Percentiles rank a stretch among this genome's conserved stretches.
Evolutionary conservation across 352 stramenopile genomes (phyloP).

Genomic region (Phytophthora aleatoria): DNA sequence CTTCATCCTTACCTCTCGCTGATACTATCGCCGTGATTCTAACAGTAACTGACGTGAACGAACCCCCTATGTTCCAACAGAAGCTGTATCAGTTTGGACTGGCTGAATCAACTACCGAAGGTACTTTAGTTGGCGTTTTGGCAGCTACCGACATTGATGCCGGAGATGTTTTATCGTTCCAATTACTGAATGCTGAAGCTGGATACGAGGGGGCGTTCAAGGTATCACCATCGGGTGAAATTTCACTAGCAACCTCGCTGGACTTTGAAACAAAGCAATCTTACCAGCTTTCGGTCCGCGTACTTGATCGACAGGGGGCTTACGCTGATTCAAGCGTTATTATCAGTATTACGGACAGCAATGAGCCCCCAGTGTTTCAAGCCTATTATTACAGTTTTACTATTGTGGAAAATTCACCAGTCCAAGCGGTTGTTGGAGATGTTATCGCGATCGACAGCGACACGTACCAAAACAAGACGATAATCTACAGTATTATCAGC

Average conservation of each 20-base stretch:
- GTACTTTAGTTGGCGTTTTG: slow-evolving; percentile 19
- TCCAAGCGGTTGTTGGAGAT: slow-evolving; percentile 35
- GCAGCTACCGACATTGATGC: slow-evolving; percentile 18
- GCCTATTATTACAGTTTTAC: slow-evolving; percentile 34
- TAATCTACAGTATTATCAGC: slow-evolving; percentile 48
- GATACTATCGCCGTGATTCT: slow-evolving; percentile 21
- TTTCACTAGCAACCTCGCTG: slow-evolving; percentile 12
- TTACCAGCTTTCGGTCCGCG: slow-evolving; percentile 17
- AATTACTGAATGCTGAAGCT: slow-evolving; percentile 7
- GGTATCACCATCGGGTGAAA: slow-evolving; percentile 16
- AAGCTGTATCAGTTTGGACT: slow-evolving; percentile 22
- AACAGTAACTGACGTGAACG: slow-evolving; percentile 27
- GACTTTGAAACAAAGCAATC: slow-evolving; percentile 30
- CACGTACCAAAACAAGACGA: slow-evolving; percentile 54
- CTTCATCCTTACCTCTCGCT: background rate
- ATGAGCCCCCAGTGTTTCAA: slow-evolving; percentile 54
- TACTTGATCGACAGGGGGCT: slow-evolving; percentile 20
- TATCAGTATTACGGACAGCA: slow-evolving; percentile 47
- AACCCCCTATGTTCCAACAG: slow-evolving; percentile 22
- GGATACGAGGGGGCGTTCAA: slow-evolving; percentile 18
- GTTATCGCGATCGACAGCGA: slow-evolving; percentile 46
- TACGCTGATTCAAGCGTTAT: slow-evolving; percentile 27
- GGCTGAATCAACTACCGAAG: slow-evolving; percentile 10
- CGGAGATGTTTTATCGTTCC: slow-evolving; percentile 9
- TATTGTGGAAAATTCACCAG: slow-evolving; percentile 45